These are phyloP conservation scores for Madurella mycetomatis DNA, from an alignment of 2,329 filamentous ascomycete genomes.

Conservation along the genomic window DNA sequence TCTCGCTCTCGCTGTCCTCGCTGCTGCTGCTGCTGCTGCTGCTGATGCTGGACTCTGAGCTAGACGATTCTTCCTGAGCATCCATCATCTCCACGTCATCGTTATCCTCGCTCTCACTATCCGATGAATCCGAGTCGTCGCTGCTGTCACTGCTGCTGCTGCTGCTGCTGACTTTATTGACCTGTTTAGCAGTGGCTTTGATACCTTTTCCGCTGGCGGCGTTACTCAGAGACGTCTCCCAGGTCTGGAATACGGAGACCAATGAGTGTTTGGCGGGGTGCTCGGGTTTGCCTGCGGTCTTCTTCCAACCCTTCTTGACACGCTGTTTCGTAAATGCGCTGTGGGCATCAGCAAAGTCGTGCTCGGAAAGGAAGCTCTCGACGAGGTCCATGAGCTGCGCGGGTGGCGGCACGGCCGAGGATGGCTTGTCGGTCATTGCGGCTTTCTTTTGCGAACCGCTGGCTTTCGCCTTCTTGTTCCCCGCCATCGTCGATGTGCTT, in stretches of 20 bases:
- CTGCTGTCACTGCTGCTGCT: slow-evolving; percentile 32
- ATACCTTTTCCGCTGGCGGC: slow-evolving; percentile 25
- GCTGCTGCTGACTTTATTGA: slow-evolving; percentile 32
- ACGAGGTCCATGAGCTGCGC: slow-evolving; percentile 63
- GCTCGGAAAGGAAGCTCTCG: slow-evolving; percentile 60
- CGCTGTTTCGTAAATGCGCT: slow-evolving; percentile 61
- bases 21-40: slow-evolving; percentile 26
- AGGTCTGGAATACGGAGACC: slow-evolving; percentile 47
- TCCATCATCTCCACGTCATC: slow-evolving; percentile 47
- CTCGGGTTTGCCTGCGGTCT: slow-evolving; percentile 12
- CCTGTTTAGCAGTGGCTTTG: slow-evolving; percentile 28
- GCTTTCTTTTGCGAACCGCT: slow-evolving; percentile 20
- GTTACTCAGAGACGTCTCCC: slow-evolving; percentile 41
- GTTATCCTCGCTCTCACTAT: slow-evolving; percentile 32
- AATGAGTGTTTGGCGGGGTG: slow-evolving; percentile 39
- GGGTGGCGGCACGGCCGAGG: slow-evolving; percentile 39
- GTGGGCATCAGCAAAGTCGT: slow-evolving; percentile 60
- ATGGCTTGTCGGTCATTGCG: slow-evolving; percentile 11
- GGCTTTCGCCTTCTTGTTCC: slow-evolving; percentile 22
- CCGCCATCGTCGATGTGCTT: slow-evolving; percentile 14
- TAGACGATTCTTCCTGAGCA: slow-evolving; percentile 30
- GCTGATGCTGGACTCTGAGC: slow-evolving; percentile 32
- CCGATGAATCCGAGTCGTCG: slow-evolving; percentile 31
- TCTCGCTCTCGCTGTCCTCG: slow-evolving; percentile 19
- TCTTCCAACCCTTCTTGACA: slow-evolving; percentile 45